Evolutionary conservation across 257 asterid genomes (phyloP).

Genomic region (Gardenia jasminoides): DNA sequence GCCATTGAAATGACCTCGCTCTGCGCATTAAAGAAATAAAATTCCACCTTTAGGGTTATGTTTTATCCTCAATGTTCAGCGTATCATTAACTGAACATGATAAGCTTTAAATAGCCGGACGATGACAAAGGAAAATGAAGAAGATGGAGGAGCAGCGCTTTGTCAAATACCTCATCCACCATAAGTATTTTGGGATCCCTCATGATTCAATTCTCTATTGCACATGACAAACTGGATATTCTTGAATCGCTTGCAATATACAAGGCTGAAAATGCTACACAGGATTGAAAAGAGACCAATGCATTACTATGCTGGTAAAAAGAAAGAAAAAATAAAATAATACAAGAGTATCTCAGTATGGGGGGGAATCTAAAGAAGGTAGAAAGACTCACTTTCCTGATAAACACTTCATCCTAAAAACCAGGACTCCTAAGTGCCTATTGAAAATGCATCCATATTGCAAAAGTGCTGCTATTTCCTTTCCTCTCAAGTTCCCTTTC

Average conservation of each 20-base stretch:
- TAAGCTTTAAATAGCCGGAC: background rate
- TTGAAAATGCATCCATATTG: background rate
- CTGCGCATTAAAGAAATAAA: conserved; percentile 26
- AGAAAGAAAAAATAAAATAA: background rate
- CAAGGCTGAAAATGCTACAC: conserved; percentile 86
- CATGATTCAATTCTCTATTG: conserved; percentile 81
- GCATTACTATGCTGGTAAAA: background rate
- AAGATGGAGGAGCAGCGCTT: background rate
- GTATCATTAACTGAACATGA: background rate
- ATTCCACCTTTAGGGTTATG: background rate
- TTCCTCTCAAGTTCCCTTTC: background rate
- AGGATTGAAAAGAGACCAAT: conserved; percentile 5
- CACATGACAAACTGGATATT: conserved; percentile 66
- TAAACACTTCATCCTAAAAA: background rate
- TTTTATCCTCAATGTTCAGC: background rate
- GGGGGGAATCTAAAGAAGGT: background rate
- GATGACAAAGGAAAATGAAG: background rate
- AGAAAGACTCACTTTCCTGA: background rate
- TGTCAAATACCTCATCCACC: conserved; percentile 51
- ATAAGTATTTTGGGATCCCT: conserved; percentile 50
- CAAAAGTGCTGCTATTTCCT: background rate
- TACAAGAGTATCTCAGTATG: background rate
- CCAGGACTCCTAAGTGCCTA: background rate
- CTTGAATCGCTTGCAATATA: conserved; percentile 74
- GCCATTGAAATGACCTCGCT: conserved; percentile 48